phyloP scores from a whole-genome alignment of 257 asterid species.

The Euphrasia confusa region DNA sequence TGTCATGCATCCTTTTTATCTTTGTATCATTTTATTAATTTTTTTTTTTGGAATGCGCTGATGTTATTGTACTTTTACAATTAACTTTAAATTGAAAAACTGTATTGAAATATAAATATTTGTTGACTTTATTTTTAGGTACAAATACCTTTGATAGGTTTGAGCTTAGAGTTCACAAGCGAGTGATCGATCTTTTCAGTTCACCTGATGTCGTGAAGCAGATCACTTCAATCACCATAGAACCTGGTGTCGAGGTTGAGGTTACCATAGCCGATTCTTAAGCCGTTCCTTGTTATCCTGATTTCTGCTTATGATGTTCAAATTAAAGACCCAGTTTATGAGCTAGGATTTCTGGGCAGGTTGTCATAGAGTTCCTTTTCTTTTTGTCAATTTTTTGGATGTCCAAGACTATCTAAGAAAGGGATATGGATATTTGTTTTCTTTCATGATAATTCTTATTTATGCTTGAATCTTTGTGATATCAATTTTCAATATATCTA shows the following conservation, averaged over 20 bases:
- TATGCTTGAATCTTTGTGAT: neutral
- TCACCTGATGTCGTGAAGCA: constrained; percentile 70
- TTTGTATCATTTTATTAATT: too few species aligned
- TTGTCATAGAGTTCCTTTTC: constrained; percentile 20
- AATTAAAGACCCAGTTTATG: neutral
- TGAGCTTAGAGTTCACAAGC: constrained; percentile 58
- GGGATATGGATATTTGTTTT: constrained; percentile 10
- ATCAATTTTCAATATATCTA: neutral
- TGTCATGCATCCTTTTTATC: too few species aligned
- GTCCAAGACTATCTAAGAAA: constrained; percentile 23
- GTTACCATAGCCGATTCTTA: constrained; percentile 58
- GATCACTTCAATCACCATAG: constrained; percentile 60
- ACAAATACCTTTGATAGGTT: constrained; percentile 55
- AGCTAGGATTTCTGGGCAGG: constrained; percentile 18
- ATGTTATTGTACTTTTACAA: neutral
- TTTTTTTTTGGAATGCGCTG: neutral
- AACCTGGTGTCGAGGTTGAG: constrained; percentile 65
- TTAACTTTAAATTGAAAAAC: neutral
- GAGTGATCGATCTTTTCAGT: constrained; percentile 63
- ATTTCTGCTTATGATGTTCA: neutral
- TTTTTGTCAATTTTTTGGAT: constrained; percentile 26
- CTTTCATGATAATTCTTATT: constrained; percentile 11
- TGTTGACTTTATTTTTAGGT: constrained; percentile 22
- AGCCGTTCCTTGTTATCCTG: neutral
- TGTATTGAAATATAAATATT: neutral